Evolutionary conservation across 495 filamentous ascomycete species (phyloP).

Genomic region (Podospora pseudoanserina): DNA sequence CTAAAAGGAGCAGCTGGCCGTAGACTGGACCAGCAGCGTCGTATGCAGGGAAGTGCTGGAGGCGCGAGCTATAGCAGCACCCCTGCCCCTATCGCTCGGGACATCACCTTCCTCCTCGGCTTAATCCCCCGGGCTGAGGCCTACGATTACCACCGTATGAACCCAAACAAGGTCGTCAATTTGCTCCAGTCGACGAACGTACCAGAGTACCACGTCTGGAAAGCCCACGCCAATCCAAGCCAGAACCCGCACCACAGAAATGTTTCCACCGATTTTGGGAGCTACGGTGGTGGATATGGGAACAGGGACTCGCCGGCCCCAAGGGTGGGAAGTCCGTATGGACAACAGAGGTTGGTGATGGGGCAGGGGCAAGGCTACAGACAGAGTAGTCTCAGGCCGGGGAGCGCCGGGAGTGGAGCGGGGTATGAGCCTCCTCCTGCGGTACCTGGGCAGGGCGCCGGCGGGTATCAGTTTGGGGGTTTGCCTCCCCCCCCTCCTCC

Average conservation of each 20-base stretch:
- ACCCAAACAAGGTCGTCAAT: constrained; percentile 65
- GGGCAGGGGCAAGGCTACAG: constrained; percentile 34
- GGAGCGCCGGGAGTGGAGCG: constrained; percentile 35
- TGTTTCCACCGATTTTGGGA: constrained; percentile 27
- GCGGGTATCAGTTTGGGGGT: constrained; percentile 11
- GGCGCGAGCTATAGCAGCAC: constrained; percentile 35
- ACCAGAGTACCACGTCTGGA: constrained; percentile 53
- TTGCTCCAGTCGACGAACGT: constrained; percentile 65
- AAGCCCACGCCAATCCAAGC: constrained; percentile 15
- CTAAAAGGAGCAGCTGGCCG: constrained; percentile 81
- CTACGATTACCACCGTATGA: constrained; percentile 64
- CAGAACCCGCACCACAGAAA: constrained; percentile 35
- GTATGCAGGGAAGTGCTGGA: constrained; percentile 45
- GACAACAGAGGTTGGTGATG: constrained; percentile 18
- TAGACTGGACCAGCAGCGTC: constrained; percentile 73
- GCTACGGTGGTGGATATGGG: constrained; percentile 19
- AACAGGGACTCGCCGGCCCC: constrained; percentile 41
- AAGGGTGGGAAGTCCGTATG: constrained; percentile 41
- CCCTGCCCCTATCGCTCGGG: constrained; percentile 60
- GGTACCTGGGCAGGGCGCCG: constrained; percentile 20
- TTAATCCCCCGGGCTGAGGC: constrained; percentile 73
- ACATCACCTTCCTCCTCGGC: constrained; percentile 75
- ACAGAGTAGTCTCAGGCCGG: constrained; percentile 43
- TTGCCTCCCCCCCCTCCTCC: constrained; percentile 13
- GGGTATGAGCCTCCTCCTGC: constrained; percentile 43